phyloP scores from a whole-genome alignment of 768 basidiomycete species.

The Kwoniella dejecticola region DNA sequence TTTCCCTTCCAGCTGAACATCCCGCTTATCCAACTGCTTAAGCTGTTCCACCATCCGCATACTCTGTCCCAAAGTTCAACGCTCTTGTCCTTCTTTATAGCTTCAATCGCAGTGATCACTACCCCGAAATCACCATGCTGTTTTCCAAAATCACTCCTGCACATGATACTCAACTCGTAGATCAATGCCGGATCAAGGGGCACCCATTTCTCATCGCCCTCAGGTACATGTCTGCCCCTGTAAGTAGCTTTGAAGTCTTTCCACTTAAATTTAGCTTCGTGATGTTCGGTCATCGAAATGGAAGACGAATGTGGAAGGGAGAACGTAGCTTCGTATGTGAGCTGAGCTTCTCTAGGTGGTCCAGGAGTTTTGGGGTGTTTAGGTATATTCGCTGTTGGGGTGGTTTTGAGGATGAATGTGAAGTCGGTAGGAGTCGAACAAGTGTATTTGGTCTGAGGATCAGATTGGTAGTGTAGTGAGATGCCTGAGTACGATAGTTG shows the following conservation, averaged over 20 bases:
- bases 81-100: constrained; percentile 19
- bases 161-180: constrained; percentile 55
- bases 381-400: constrained; percentile 34
- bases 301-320: constrained; percentile 1
- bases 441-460: constrained; percentile 6
- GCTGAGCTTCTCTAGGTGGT: constrained; percentile 33
- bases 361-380: constrained; percentile 38
- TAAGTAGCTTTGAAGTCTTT: constrained; percentile 52
- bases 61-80: constrained; percentile 15
- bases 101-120: constrained; percentile 39
- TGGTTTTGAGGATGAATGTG: constrained; percentile 53
- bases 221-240: constrained; percentile 46
- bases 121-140: constrained; percentile 55
- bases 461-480: constrained; percentile 24
- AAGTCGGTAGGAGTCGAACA: constrained; percentile 12
- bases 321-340: constrained; percentile 51
- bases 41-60: neutral
- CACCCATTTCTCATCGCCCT: constrained; percentile 39
- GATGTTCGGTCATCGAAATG: neutral
- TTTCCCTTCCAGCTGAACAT: constrained; percentile 5
- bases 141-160: constrained; percentile 54
- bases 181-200: constrained; percentile 46
- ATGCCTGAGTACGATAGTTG: constrained; percentile 26
- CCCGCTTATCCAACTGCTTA: constrained; percentile 4
- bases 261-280: constrained; percentile 32